Percentiles rank a stretch among this genome's conserved stretches.
phyloP scores from a whole-genome alignment of 768 basidiomycete species.

The Leccinum fibrillosum region DNA sequence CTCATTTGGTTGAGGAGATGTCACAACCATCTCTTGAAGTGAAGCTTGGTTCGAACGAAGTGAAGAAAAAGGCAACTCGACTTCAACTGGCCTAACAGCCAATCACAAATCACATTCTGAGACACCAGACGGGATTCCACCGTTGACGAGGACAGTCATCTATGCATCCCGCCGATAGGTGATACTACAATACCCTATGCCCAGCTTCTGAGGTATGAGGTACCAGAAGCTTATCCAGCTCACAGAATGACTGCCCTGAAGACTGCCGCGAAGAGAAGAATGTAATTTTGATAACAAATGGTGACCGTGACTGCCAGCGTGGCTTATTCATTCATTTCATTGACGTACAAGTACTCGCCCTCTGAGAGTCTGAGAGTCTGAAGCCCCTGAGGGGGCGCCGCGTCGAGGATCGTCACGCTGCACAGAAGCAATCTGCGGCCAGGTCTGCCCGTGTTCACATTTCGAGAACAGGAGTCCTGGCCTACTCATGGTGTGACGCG shows the following conservation, averaged over 20 bases:
- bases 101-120: not conserved
- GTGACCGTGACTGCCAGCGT: too few relatives aligned
- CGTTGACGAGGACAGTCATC: not conserved
- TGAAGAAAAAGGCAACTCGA: not conserved
- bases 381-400: not conserved
- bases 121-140: not conserved
- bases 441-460: slow-evolving; percentile 3
- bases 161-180: not conserved
- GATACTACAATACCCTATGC: not conserved
- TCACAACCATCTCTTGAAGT: slow-evolving; percentile 20
- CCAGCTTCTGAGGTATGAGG: not conserved
- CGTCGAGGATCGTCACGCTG: not conserved
- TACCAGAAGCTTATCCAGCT: not conserved
- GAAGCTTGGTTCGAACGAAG: not conserved
- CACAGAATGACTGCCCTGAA: not conserved
- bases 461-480: not conserved
- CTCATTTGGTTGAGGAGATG: slow-evolving; percentile 26
- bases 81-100: not conserved
- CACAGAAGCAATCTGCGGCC: not conserved
- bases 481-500: slow-evolving; percentile 1
- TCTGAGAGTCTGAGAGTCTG: not conserved
- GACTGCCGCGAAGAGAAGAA: not conserved
- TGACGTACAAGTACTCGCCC: not conserved
- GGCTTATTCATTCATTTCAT: not conserved
- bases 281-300: not conserved